Base-by-base conservation (phyloP, 2,329 filamentous ascomycete genomes). In the Chrysosporium queenslandicum region DNA sequence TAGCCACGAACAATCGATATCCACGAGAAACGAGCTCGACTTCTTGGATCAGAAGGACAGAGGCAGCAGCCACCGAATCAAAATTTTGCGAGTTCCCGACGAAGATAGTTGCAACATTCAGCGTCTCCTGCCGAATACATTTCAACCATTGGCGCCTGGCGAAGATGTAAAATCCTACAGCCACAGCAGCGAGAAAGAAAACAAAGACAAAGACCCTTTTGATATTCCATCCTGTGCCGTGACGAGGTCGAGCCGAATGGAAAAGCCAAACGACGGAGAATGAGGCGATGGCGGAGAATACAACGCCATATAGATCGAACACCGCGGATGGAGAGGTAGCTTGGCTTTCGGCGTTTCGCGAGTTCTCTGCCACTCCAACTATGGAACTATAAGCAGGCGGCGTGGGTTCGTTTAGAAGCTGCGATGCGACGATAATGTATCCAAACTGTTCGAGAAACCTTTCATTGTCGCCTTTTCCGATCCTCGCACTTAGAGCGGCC, bases 11-110 rank as follows among this genome's bases (percentile, higher is more conserved):
- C 82, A 95, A 76, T 70, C 87, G 79, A 68, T 94, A 96, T 20
- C 90, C 90, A 60, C 90, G 81, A 27, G 90, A 94, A 23, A 96
- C 89, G 29, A 96, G 77, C 71, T 96, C 90, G n/a, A 96, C 89
- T 69, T 96, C 90, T 66, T 95, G 90, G 56, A 96, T 84, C 55
- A 95, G 78, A 34, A 85, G 82, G 52, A 95, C 74, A 2, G 87
- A 85, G 29, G 87, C 85, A 36, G 83, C 82, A 37, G 80, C 82
- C 20, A 84, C 83, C 37, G 83, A 80, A 68, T 96, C 89, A 60
- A 94, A 88, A 46, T 83, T 81, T 63, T 94, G 87, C 36, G 88
- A 82, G 62, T 81, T 83, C 43, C 79, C 75, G 42, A 92, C 82
- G 58, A 94, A 81, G 0, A 74, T 70, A 9, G 80, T 80, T 4